Evolutionary conservation across 139 green algal genomes (phyloP), one percentile per base, ranked within the genome.

Genomic region (Chlamydomonas asymmetrica): DNA sequence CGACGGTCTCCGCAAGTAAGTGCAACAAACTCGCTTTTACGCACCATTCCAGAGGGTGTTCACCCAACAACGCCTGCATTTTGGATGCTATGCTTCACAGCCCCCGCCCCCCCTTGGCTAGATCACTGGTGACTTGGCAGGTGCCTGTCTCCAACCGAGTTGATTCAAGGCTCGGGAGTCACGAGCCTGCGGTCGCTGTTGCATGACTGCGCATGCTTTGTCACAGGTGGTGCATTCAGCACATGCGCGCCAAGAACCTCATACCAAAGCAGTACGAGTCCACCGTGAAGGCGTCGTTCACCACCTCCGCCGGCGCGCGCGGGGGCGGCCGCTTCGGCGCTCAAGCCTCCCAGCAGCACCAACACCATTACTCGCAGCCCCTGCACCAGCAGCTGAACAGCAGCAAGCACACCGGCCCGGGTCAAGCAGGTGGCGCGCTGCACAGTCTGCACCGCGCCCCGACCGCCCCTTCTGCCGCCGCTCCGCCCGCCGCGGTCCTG

Each of bases 161-260:
- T 25, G 45, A 10, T 16, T 13, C 45, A 10, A 52, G 13, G 45
- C 45, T 25, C 45, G 45, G 13, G 45, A 16, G 45, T 52, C 13
- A 10, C 45, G 13, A 25, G 45, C 18, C 45, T 13, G 13, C 45
- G 45, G 45, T 52, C 13, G 45, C 45, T 25, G 13, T 25, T 25
- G 18, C 22, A 25, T 25, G 52, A 9, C 22, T 32, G 20, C 18
- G 22, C 10, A n/a, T 61, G 13, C 22, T 8, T 20, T 25, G 13
- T 61, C n/a, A 9, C 66, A 73, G 66, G 66, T 73, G 49, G 32
- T 73, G 66, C 66, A 73, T 73, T 2, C 48, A 63, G 31, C 66
- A 73, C 45, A 73, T 73, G 66, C 66, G 66, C 18, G 34, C 49
- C 34, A 5, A 38, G 7, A 49, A 49, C 8, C 20, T 38, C 10